Percentiles rank a stretch among this genome's conserved stretches.
phyloP scores from a whole-genome alignment of 768 basidiomycete genomes.

The Mycena sanguinolenta region DNA sequence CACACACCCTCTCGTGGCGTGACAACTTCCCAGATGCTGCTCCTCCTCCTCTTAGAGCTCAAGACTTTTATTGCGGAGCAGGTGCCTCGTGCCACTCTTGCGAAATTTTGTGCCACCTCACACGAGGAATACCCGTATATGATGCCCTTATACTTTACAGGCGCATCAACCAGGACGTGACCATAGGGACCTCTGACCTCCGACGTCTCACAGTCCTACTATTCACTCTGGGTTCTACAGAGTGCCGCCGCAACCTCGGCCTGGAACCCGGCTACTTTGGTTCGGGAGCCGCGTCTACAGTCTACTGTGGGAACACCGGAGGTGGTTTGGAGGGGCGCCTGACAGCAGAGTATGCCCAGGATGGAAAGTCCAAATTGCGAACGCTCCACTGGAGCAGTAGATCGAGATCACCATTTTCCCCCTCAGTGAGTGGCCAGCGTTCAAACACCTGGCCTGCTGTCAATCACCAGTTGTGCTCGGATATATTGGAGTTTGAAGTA shows the following conservation, averaged over 20 bases:
- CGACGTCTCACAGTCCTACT: constrained; percentile 3
- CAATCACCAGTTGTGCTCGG: constrained; percentile 2
- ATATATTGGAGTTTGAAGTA: constrained; percentile 23
- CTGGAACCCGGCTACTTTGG: constrained; percentile 18
- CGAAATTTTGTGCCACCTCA: constrained; percentile 13
- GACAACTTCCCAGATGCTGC: background rate
- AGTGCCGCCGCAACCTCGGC: constrained; percentile 9
- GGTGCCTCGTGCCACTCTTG: constrained; percentile 10
- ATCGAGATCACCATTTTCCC: constrained; percentile 6
- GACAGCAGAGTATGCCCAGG: constrained; percentile 19
- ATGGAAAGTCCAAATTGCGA: constrained; percentile 21
- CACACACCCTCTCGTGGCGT: background rate
- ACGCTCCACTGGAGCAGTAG: constrained; percentile 14
- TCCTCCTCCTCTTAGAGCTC: constrained; percentile 15
- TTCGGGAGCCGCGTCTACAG: constrained; percentile 12
- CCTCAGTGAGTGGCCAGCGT: constrained; percentile 21
- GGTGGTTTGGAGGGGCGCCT: constrained; percentile 14
- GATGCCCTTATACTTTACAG: background rate
- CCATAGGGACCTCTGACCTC: background rate
- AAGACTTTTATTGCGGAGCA: constrained; percentile 14
- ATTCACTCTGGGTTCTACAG: constrained; percentile 12
- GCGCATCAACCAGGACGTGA: background rate
- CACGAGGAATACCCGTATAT: background rate
- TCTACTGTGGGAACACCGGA: constrained; percentile 3
- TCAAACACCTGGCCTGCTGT: constrained; percentile 20